Conservation (phyloP, 1,139 yeast genomes). For the Protomyces pachydermus region DNA sequence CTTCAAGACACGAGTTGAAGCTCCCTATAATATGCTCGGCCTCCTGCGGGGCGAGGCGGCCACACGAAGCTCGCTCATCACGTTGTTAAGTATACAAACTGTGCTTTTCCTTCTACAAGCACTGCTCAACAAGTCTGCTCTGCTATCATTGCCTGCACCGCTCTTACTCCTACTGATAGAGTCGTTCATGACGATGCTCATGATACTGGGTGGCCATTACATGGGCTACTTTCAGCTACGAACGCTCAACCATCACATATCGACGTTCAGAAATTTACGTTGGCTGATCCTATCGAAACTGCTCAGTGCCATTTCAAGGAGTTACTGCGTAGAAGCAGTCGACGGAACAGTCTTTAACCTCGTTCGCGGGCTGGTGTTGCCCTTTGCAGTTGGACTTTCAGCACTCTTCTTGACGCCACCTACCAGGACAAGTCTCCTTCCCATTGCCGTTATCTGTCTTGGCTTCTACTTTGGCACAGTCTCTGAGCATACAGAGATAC, state of each 20-base stretch:
- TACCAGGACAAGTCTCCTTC: constrained; percentile 11
- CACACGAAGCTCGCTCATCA: constrained; percentile 9
- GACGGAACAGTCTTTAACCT: constrained; percentile 29
- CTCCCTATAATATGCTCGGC: not conserved
- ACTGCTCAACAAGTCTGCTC: constrained; percentile 23
- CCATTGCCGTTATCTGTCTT: constrained; percentile 22
- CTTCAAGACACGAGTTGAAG: not conserved
- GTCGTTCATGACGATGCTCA: constrained; percentile 16
- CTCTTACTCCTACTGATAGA: constrained; percentile 12
- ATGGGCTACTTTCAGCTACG: constrained; percentile 13
- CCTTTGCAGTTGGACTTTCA: constrained; percentile 27
- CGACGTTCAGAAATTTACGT: constrained; percentile 4
- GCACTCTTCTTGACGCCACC: constrained; percentile 24
- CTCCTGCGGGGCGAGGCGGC: not conserved
- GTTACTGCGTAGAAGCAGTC: constrained; percentile 28
- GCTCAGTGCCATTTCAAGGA: constrained; percentile 16
- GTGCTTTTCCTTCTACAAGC: constrained; percentile 23
- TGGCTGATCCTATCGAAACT: constrained; percentile 9
- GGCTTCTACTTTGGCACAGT: constrained; percentile 29
- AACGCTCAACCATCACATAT: constrained; percentile 8
- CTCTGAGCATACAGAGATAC: constrained; percentile 16
- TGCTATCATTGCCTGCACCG: constrained; percentile 18
- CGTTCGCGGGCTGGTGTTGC: constrained; percentile 28
- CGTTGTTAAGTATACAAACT: constrained; percentile 15
- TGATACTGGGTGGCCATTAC: constrained; percentile 5